Percentiles rank a stretch among this genome's conserved stretches.
Evolutionary conservation across 495 filamentous ascomycete genomes (phyloP).

Genomic region (Xanthoparmelia taractica): DNA sequence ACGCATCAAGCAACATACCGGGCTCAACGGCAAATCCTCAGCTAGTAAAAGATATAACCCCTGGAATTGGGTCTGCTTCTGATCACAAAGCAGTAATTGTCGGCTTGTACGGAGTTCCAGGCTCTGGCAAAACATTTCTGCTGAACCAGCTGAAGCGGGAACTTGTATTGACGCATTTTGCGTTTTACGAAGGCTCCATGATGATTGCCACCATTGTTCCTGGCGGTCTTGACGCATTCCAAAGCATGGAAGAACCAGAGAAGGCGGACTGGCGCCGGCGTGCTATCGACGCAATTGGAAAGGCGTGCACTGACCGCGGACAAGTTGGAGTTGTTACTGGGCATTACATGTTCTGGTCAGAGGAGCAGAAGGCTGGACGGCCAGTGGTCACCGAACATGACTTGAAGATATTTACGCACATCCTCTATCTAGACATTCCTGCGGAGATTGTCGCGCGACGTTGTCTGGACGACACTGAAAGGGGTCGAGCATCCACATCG

Average conservation of each 20-base stretch:
- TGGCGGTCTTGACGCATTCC: conserved; percentile 48
- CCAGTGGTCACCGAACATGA: conserved; percentile 43
- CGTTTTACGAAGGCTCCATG: conserved; percentile 15
- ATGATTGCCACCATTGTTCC: conserved; percentile 41
- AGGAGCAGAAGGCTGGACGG: conserved; percentile 30
- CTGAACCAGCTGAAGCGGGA: conserved; percentile 36
- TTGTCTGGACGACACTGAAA: conserved; percentile 34
- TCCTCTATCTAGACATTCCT: conserved; percentile 50
- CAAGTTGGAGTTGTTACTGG: conserved; percentile 48
- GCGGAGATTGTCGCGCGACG: conserved; percentile 33
- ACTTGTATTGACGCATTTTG: not conserved
- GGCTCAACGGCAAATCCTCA: conserved; percentile 22
- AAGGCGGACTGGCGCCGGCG: conserved; percentile 37
- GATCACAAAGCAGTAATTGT: conserved; percentile 39
- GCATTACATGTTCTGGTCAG: conserved; percentile 54
- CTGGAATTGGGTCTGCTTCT: conserved; percentile 23
- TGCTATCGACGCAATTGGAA: conserved; percentile 43
- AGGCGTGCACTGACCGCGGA: conserved; percentile 33
- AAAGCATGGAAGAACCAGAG: conserved; percentile 34
- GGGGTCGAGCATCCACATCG: conserved; percentile 33
- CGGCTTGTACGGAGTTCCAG: conserved; percentile 55
- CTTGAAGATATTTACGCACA: conserved; percentile 48
- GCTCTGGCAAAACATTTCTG: conserved; percentile 51
- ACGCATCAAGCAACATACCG: conserved; percentile 28
- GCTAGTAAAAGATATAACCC: conserved; percentile 19